Evolutionary conservation across 2,329 filamentous ascomycete genomes (phyloP), one percentile per base, ranked within the genome.

Genomic region (Curvularia spicifera): DNA sequence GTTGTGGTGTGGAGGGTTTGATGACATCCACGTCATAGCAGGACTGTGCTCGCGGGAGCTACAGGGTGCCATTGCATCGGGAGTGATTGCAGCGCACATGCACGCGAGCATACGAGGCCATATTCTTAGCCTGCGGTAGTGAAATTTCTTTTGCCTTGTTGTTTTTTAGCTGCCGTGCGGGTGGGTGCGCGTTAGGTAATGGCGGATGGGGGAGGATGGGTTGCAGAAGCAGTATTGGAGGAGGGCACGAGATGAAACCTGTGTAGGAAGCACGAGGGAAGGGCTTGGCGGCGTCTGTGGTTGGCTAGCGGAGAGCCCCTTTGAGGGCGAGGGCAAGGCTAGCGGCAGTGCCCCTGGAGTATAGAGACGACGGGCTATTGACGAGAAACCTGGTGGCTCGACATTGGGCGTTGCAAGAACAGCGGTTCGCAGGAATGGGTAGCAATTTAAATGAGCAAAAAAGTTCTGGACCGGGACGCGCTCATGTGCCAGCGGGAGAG

Each of bases 391-490:
- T 56, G 60, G 63, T 53, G 59, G 51, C 45, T 29, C 39, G 56
- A 63, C 54, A 57, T 43, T 45, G 55, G 49, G 47, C 28, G 58
- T 47, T 50, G 53, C 52, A 53, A 47, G 65, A 69, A 67, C 69
- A 62, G 65, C 71, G 64, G 69, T 71, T 71, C 69, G 67, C 61
- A 63, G 66, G 40, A 55, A 52, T 22, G 56, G 48, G 54, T 51
- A 58, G 54, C 59, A 65, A 55, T 18, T 67, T 66, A 63, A 63
- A 68, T 68, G 67, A 69, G 65, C 56, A 51, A 47, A 42, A 51
- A 47, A 45, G 53, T 59, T 58, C 57, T 63, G 60, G 60, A 57
- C 63, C 66, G 53, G 56, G 57, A 56, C 57, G 29, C 9, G 43
- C 52, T 47, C 58, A 6, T 10, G 2, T 37, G 33, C 33, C 33